phyloP scores from a whole-genome alignment of 371 early-diverging fungal genomes.

The Mortierella sp. region DNA sequence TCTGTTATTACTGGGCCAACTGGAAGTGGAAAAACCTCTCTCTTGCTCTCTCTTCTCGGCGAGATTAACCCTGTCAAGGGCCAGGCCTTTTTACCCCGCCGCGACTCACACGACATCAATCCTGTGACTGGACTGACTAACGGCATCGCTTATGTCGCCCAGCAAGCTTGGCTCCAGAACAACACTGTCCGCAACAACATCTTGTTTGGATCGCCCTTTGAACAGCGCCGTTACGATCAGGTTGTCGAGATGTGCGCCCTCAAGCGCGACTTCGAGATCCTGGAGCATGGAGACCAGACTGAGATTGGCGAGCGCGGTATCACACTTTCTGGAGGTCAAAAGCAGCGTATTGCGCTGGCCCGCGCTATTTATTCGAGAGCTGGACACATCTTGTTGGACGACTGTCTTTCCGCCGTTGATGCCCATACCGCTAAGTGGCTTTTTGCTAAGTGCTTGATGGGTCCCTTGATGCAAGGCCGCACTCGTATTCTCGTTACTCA shows the following conservation, averaged over 20 bases:
- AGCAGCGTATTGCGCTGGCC: conserved; percentile 85
- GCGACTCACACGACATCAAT: conserved; percentile 48
- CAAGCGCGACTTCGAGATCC: conserved; percentile 83
- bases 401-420: conserved; percentile 87
- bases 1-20: conserved; percentile 64
- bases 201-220: conserved; percentile 82
- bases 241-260: conserved; percentile 82
- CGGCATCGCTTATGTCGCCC: conserved; percentile 84
- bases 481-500: conserved; percentile 92
- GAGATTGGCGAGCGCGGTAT: conserved; percentile 94
- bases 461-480: conserved; percentile 77
- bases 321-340: conserved; percentile 91
- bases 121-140: conserved; percentile 55
- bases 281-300: conserved; percentile 88
- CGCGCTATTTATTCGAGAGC: conserved; percentile 84
- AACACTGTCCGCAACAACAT: conserved; percentile 87
- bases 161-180: conserved; percentile 89
- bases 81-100: conserved; percentile 55
- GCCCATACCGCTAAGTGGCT: conserved; percentile 91
- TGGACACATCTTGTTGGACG: conserved; percentile 80
- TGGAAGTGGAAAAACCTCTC: conserved; percentile 66
- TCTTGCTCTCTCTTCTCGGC: conserved; percentile 66
- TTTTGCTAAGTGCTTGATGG: conserved; percentile 76
- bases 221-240: conserved; percentile 73
- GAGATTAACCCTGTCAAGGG: conserved; percentile 60